A percentile compares a stretch with the other conserved stretches of the same genome.
phyloP scores from a whole-genome alignment of 2,329 filamentous ascomycete species.

The Colletotrichum australisinense region DNA sequence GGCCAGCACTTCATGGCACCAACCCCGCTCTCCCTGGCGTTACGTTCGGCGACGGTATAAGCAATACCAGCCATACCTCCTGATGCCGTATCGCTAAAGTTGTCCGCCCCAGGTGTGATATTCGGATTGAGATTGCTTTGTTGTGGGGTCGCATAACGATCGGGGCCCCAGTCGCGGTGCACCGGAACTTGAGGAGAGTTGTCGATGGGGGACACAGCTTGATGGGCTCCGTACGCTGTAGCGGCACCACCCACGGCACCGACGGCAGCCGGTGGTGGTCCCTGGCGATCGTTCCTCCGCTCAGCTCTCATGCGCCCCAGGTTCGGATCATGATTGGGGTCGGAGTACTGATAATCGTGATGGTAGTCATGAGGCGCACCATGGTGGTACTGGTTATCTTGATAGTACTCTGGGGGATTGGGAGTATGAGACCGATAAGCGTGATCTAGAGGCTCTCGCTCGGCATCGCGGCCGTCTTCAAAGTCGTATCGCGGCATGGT shows the following conservation, averaged over 20 bases:
- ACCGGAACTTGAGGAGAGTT: conserved; percentile 18
- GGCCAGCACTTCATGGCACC: conserved; percentile 62
- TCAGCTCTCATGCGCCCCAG: conserved; percentile 48
- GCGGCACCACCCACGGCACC: conserved; percentile 39
- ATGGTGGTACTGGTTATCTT: conserved; percentile 28
- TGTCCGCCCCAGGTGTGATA: conserved; percentile 74
- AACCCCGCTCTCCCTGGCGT: conserved; percentile 73
- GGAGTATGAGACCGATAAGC: conserved; percentile 33
- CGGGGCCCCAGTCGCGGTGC: conserved; percentile 27
- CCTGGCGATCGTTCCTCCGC: conserved; percentile 46
- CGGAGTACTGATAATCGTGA: conserved; percentile 33
- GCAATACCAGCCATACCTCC: conserved; percentile 78
- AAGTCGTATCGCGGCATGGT: conserved; percentile 38
- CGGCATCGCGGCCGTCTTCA: conserved; percentile 30
- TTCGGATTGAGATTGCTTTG: conserved; percentile 46
- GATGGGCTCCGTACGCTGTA: conserved; percentile 35
- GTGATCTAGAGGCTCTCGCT: conserved; percentile 37
- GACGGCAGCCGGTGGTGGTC: conserved; percentile 37
- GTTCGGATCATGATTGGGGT: conserved; percentile 51
- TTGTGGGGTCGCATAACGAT: conserved; percentile 23
- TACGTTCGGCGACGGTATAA: conserved; percentile 72
- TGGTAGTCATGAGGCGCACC: conserved; percentile 24
- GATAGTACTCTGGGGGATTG: conserved; percentile 28
- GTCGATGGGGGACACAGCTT: conserved; percentile 18
- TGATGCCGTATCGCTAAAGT: conserved; percentile 70